Evolutionary conservation across 306 rosid species (phyloP), one percentile per base, ranked within the genome.

Genomic region (Ceratonia siliqua): DNA sequence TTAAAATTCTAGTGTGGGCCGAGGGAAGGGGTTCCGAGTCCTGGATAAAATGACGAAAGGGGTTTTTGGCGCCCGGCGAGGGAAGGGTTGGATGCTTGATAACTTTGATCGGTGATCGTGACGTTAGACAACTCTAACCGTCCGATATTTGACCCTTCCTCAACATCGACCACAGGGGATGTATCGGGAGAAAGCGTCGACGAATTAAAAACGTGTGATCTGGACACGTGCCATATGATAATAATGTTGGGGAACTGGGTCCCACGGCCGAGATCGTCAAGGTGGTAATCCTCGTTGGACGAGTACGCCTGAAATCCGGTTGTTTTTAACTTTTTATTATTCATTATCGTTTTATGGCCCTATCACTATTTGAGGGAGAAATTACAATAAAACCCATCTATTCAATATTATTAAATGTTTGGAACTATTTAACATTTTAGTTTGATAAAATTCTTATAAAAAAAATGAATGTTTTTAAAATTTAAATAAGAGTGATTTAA

Each of bases 41-140:
- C 18, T 22, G 32, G 27, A 57, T 52, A 61, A 41, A 62, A 68
- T 28, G 43, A 73, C 43, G 50, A 69, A 72, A 72, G 49, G 57
- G 80, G 74, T 55, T 83, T 89, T 89, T 86, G 89, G 93, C 93
- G 93, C 93, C 87, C 81, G 62, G 28, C 17, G 73, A 52, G 77
- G 70, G 28, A 59, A 62, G 76, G 81, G 74, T 24, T 68, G 42
- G 71, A 82, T 5, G 54, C 52, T 35, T 41, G 10, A 28, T 66
- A 33, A 32, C 58, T 57, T 49, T 41, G 83, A 73, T 62, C 65
- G 30, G 65, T 2, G 28, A 54, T 5, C 64, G 66, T 20, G 57
- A 2, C 0, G 25, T 13, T 3, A 18, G 14, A 21, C 39, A 56
- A 10, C 7, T 54, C 5, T 41, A 24, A 17, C 89, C 90, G 89